A percentile compares a stretch with the other conserved stretches of the same genome.
Evolutionary conservation across 495 filamentous ascomycete genomes (phyloP).

Genomic region (Aspergillus ellipticus): DNA sequence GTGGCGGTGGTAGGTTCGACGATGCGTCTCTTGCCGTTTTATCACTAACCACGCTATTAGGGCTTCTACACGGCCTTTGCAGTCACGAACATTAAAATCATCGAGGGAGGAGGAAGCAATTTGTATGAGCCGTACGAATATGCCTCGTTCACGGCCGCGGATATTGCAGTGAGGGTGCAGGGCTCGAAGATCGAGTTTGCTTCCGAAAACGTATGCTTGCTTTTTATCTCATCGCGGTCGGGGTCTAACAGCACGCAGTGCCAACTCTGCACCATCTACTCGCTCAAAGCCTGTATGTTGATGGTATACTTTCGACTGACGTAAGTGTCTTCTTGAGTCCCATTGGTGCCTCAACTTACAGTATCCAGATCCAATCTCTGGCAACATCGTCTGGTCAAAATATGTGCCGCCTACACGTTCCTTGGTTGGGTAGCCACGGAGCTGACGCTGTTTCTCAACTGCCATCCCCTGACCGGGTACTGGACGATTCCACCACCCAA

Average conservation of each 20-base stretch:
- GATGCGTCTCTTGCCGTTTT: too few species aligned
- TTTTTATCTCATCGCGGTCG: neutral
- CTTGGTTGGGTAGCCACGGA: neutral
- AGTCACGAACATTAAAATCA: neutral
- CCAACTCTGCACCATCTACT: conserved; percentile 1
- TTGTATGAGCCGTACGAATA: neutral
- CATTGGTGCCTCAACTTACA: too few species aligned
- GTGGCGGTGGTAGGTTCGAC: neutral
- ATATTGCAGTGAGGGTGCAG: neutral
- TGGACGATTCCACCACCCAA: neutral
- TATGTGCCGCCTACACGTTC: neutral
- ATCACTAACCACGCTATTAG: neutral
- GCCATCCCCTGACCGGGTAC: neutral
- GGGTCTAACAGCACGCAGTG: neutral
- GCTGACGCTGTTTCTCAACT: conserved; percentile 1
- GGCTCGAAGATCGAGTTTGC: conserved; percentile 3
- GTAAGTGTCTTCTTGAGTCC: neutral
- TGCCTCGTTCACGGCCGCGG: neutral
- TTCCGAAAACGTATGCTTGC: neutral
- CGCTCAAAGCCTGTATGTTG: conserved; percentile 1
- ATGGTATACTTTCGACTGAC: conserved; percentile 2
- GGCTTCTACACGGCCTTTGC: conserved; percentile 1
- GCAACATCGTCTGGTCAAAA: neutral
- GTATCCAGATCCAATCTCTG: neutral
- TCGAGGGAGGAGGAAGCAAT: conserved; percentile 1